Percentiles rank a stretch among this genome's conserved stretches.
Conservation (phyloP, 805 yeast species). For the Torulaspora microellipsoides region DNA sequence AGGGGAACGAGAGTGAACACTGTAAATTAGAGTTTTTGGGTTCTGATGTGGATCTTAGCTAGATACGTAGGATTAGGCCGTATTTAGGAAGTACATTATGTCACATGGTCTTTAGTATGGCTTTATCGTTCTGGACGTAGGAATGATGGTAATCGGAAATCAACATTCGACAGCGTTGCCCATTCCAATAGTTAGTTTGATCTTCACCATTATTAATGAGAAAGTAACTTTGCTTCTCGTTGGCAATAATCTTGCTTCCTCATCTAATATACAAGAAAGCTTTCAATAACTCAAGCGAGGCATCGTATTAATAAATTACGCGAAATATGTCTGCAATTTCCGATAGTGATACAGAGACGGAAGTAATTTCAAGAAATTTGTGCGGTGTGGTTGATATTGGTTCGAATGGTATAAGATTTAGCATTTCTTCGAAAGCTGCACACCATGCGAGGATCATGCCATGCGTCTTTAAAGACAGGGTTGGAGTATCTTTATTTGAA, state of each 20-base stretch:
- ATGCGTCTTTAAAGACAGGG: constrained; percentile 68
- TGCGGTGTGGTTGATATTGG: constrained; percentile 74
- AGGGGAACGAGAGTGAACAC: neutral
- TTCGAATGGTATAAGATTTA: constrained; percentile 68
- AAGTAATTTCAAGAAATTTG: constrained; percentile 52
- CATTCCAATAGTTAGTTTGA: too few species aligned
- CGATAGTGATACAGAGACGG: constrained; percentile 42
- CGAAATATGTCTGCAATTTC: constrained; percentile 25
- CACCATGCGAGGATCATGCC: constrained; percentile 75
- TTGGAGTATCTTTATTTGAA: constrained; percentile 65
- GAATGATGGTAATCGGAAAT: too few species aligned
- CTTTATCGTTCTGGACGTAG: too few species aligned
- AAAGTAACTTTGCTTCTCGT: too few species aligned
- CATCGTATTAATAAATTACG: too few species aligned
- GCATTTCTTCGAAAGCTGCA: constrained; percentile 63
- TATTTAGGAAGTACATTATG: too few species aligned
- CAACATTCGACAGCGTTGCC: too few species aligned
- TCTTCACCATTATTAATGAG: too few species aligned
- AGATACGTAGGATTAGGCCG: constrained; percentile 3
- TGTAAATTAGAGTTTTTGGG: constrained; percentile 19
- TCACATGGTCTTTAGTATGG: too few species aligned
- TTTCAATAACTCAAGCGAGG: too few species aligned
- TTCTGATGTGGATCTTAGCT: constrained; percentile 18
- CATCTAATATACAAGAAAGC: too few species aligned
- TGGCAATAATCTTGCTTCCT: too few species aligned